Evolutionary conservation across 140 eudicot species (phyloP).

Genomic region (Ambrosia hybrid): DNA sequence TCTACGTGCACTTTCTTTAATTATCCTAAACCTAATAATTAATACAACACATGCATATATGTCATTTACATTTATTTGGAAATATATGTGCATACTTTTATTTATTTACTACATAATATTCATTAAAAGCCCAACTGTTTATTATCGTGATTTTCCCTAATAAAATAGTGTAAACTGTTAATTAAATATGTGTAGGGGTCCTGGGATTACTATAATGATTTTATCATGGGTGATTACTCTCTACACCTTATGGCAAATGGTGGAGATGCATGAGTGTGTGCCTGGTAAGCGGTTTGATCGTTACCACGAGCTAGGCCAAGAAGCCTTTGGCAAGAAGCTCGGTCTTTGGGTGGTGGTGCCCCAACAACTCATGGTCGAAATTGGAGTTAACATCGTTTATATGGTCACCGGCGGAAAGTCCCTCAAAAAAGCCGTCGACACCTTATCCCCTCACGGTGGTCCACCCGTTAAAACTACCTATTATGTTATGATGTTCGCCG

Average conservation of each 20-base stretch:
- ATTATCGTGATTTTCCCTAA: too few relatives aligned
- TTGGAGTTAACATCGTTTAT: conserved; percentile 49
- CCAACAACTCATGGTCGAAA: conserved; percentile 50
- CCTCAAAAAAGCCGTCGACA: conserved; percentile 42
- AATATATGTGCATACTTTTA: too few relatives aligned
- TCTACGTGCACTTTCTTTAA: too few relatives aligned
- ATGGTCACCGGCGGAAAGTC: conserved; percentile 62
- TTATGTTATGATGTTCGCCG: conserved; percentile 50
- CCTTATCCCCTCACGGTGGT: conserved; percentile 28
- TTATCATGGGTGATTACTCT: conserved; percentile 56
- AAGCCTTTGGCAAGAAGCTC: conserved; percentile 48
- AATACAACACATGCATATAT: too few relatives aligned
- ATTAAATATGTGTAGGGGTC: conserved; percentile 39
- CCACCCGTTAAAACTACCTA: conserved; percentile 34
- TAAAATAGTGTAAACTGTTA: too few relatives aligned
- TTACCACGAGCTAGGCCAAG: conserved; percentile 57
- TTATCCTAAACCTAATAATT: too few relatives aligned
- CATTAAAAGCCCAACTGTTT: too few relatives aligned
- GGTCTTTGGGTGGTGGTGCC: conserved; percentile 64
- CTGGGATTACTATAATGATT: conserved; percentile 39
- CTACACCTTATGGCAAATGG: conserved; percentile 70
- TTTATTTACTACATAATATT: too few relatives aligned
- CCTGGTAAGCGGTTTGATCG: conserved; percentile 51
- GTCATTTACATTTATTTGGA: too few relatives aligned
- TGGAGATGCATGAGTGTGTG: conserved; percentile 60